Conservation (phyloP, 176 grass and related monocot species). For the Chrysopogon serrulatus region DNA sequence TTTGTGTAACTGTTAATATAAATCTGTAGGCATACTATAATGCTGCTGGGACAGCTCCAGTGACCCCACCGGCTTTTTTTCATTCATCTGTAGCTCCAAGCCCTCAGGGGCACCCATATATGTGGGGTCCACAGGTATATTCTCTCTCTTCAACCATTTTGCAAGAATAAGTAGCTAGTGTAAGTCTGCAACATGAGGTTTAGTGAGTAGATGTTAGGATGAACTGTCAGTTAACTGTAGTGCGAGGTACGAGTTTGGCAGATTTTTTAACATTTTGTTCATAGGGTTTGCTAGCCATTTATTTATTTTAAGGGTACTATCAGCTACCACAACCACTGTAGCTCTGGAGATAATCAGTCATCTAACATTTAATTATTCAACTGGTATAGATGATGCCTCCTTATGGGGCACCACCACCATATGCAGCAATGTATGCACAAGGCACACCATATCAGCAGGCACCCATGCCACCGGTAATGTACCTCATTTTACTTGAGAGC, state of each 20-base stretch:
- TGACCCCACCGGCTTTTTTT: conserved; percentile 49
- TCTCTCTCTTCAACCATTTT: conserved; percentile 11
- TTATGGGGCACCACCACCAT: conserved; percentile 55
- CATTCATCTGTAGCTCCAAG: conserved; percentile 41
- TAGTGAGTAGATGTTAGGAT: conserved; percentile 10
- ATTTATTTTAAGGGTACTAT: conserved; percentile 2
- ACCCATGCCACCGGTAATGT: conserved; percentile 43
- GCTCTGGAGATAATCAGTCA: conserved; percentile 13
- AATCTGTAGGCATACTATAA: conserved; percentile 55
- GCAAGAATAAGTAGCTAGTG: conserved; percentile 8
- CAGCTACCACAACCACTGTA: conserved; percentile 10
- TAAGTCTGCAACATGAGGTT: not conserved
- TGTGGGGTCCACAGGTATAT: conserved; percentile 61
- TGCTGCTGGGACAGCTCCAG: conserved; percentile 41
- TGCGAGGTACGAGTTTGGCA: not conserved
- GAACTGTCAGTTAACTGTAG: not conserved
- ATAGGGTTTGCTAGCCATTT: conserved; percentile 18
- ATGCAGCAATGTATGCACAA: conserved; percentile 54
- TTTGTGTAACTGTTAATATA: conserved; percentile 26
- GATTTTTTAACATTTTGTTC: not conserved
- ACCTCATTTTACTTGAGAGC: conserved; percentile 12
- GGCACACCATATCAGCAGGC: conserved; percentile 52
- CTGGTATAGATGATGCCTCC: conserved; percentile 51
- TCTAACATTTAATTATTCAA: conserved; percentile 30
- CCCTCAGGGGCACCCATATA: conserved; percentile 54